These are phyloP conservation scores for Parachaetomium inaequale DNA, from an alignment of 495 filamentous ascomycete species.

Conservation along the genomic window DNA sequence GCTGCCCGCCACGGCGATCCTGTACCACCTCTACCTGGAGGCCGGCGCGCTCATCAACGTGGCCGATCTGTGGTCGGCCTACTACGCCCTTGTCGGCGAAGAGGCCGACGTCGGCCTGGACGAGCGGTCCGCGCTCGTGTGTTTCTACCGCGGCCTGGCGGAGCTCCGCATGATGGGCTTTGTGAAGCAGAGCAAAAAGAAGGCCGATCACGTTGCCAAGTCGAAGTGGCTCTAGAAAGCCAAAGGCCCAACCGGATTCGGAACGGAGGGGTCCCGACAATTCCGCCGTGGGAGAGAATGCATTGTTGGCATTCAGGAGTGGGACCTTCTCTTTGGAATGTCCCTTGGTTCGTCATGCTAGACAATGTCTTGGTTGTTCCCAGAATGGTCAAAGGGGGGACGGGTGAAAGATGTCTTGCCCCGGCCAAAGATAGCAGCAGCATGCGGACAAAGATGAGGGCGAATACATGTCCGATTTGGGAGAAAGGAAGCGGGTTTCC, in stretches of 20 bases:
- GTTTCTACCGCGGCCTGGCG: conserved; percentile 79
- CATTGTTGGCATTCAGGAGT: conserved; percentile 3
- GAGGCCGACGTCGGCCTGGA: conserved; percentile 46
- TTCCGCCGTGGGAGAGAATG: neutral
- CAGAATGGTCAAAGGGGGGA: conserved; percentile 5
- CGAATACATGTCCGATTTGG: conserved; percentile 2
- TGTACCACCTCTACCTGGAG: conserved; percentile 91
- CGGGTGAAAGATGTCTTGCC: neutral
- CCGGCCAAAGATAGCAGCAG: conserved; percentile 19
- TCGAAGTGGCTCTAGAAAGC: conserved; percentile 49
- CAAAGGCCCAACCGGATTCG: conserved; percentile 15
- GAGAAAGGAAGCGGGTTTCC: neutral
- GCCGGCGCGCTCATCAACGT: conserved; percentile 84
- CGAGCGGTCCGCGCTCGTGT: conserved; percentile 55
- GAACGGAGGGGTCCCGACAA: neutral
- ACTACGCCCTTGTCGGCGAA: conserved; percentile 67
- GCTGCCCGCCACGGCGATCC: conserved; percentile 71
- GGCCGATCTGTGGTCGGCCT: conserved; percentile 85
- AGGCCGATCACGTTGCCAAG: conserved; percentile 86
- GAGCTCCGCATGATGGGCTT: conserved; percentile 83
- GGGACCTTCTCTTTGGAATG: conserved; percentile 2
- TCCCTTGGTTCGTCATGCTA: neutral
- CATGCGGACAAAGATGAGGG: conserved; percentile 15
- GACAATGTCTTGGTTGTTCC: conserved; percentile 24
- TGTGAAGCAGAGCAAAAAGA: conserved; percentile 85